Conservation (phyloP, 441 rosid genomes). For the Aquilaria agallochum region DNA sequence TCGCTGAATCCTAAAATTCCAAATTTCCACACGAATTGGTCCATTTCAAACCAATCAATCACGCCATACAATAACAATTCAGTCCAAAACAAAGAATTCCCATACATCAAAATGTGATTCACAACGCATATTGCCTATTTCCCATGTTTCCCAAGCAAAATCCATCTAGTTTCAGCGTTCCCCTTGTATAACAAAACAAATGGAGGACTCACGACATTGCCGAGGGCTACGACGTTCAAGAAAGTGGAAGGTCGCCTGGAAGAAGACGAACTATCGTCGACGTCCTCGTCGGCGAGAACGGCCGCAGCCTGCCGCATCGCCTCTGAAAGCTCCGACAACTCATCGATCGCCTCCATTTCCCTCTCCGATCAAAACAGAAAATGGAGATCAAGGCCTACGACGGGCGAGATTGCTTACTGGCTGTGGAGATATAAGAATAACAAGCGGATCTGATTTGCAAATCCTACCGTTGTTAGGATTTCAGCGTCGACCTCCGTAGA, state of each 20-base stretch:
- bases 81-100: slow-evolving; percentile 12
- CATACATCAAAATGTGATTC: background rate
- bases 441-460: slow-evolving; percentile 1
- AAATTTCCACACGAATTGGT: too few species aligned
- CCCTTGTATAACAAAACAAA: background rate
- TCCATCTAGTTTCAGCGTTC: too few species aligned
- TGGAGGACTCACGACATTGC: slow-evolving; percentile 71
- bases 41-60: too few species aligned
- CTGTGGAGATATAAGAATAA: background rate
- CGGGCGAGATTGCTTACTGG: background rate
- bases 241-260: slow-evolving; percentile 63
- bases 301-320: slow-evolving; percentile 80
- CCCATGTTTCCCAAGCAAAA: too few species aligned
- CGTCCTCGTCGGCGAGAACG: slow-evolving; percentile 85
- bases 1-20: too few species aligned
- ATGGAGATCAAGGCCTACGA: slow-evolving; percentile 9
- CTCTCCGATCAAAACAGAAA: background rate
- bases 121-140: background rate
- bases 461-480: slow-evolving; percentile 7
- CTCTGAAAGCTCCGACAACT: slow-evolving; percentile 71
- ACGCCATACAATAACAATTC: too few species aligned
- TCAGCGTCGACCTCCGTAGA: slow-evolving; percentile 3
- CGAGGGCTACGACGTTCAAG: slow-evolving; percentile 77
- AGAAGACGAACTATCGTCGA: slow-evolving; percentile 61
- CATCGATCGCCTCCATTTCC: slow-evolving; percentile 92